These are phyloP conservation scores for Diaporthe sp. DNA, from an alignment of 2,329 filamentous ascomycete species.

Conservation along the genomic window DNA sequence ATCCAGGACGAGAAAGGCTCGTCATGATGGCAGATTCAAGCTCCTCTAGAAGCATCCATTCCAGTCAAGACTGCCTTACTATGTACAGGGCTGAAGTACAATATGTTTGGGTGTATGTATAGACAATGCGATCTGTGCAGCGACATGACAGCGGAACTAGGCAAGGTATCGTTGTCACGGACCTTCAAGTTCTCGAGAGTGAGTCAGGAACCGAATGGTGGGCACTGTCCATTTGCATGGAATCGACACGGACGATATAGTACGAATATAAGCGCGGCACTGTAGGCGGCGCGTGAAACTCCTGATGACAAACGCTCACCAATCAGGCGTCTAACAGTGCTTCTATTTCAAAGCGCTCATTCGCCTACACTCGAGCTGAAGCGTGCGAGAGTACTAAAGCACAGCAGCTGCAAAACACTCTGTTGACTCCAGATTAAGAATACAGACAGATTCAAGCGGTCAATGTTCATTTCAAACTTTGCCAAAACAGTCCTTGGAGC, in stretches of 20 bases:
- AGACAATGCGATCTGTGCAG: not conserved
- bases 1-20: no score
- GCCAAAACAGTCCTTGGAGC: not conserved
- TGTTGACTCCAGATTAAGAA: not conserved
- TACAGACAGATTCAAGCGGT: not conserved
- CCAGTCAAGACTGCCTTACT: not conserved
- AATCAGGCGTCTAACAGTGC: conserved; percentile 13
- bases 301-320: conserved; percentile 32
- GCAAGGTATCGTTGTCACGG: not conserved
- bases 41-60: not conserved
- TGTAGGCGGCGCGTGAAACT: conserved; percentile 10
- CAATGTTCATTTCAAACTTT: conserved; percentile 3
- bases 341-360: conserved; percentile 12
- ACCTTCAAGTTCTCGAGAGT: not conserved
- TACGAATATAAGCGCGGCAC: conserved; percentile 21
- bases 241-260: not conserved
- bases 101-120: not conserved
- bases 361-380: not conserved
- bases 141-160: not conserved
- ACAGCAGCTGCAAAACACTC: not conserved
- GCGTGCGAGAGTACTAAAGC: not conserved
- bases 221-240: not conserved
- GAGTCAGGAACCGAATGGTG: not conserved
- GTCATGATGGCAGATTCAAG: not conserved
- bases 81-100: not conserved